Conservation (phyloP, 2,329 filamentous ascomycete species). For the Hypoxylon sp. region DNA sequence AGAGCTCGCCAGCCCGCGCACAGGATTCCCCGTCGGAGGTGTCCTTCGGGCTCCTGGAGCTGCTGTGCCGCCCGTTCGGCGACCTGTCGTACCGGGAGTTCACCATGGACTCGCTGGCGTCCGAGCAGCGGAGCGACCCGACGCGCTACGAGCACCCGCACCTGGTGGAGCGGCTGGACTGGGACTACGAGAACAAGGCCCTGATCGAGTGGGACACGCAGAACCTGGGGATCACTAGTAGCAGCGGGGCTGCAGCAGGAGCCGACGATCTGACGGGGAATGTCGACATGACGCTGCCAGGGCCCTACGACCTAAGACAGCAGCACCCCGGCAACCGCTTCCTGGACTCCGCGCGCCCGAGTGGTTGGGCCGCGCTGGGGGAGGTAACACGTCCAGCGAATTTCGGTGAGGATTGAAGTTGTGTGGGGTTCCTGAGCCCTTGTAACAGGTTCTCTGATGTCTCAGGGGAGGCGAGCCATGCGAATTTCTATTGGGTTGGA, state of each 20-base stretch:
- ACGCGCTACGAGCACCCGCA: constrained; percentile 3
- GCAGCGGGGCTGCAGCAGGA: background rate
- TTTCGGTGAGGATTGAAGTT: too few relatives aligned
- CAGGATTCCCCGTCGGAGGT: background rate
- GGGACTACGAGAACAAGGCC: background rate
- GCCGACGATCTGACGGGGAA: background rate
- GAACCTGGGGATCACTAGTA: background rate
- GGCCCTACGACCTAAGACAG: background rate
- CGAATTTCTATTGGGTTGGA: background rate
- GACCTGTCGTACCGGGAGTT: background rate
- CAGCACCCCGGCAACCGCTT: background rate
- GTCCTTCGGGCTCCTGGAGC: background rate
- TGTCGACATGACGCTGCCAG: background rate
- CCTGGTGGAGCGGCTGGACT: background rate
- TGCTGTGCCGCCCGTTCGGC: constrained; percentile 2
- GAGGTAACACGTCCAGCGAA: background rate
- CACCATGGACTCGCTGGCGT: background rate
- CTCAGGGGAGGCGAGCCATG: background rate
- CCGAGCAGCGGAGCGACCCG: background rate
- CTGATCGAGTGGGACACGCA: background rate
- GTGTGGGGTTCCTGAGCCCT: too few relatives aligned
- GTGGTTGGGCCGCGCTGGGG: background rate
- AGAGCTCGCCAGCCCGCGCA: too few relatives aligned
- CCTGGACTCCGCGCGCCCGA: background rate
- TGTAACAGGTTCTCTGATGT: constrained; percentile 2